Base-by-base conservation (phyloP, 1,139 yeast species). In the Suhomyces choctaworum region DNA sequence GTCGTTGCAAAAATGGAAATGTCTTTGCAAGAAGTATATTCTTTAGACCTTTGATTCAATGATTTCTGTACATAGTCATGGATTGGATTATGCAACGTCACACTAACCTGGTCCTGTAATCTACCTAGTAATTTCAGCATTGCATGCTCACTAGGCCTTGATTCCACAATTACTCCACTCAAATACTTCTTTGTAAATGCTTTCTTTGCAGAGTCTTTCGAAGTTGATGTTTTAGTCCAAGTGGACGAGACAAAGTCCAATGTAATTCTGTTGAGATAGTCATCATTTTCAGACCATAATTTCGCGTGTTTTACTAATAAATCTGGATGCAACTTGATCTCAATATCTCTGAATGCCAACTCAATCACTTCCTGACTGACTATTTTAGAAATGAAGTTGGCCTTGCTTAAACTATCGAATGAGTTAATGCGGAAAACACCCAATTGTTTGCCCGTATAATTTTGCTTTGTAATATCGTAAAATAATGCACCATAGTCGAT, bases 361-460 rank as follows among this genome's bases (percentile, higher is more conserved):
- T 75, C 78, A 15, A 83, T 57, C 4, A 81, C 82, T 50, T 78
- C 82, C 48, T 75, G 82, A 46, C 80, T 70, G 5, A 84, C 70
- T 13, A 78, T 65, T 44, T 74, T 76, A 34, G 80, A 77, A 7
- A 83, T 66, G 27, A 72, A 66, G 44, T 79, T 79, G 9, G 85
- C 78, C 42, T 82, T 79, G 37, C 72, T 77, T 37, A 80, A 64
- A n/a, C 85, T 77, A 50, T 80, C 82, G 43, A 82, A 73, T 0
- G 88, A 78, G 47, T 80, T 80, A 7, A 81, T 69, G 42, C 88
- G 54, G 44, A 83, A 75, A 0, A 78, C 77, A 10, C 92, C 94
- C 25, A 80, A 62, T 53, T 83, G 94, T 47, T 80, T 79, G 1
- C 85, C 86, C 25, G 75, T 66, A 49, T 68, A 78, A 2, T 69